A percentile compares a stretch with the other conserved stretches of the same genome.
phyloP scores from a whole-genome alignment of 2,329 filamentous ascomycete genomes.

The Tolypocladium tundrense region DNA sequence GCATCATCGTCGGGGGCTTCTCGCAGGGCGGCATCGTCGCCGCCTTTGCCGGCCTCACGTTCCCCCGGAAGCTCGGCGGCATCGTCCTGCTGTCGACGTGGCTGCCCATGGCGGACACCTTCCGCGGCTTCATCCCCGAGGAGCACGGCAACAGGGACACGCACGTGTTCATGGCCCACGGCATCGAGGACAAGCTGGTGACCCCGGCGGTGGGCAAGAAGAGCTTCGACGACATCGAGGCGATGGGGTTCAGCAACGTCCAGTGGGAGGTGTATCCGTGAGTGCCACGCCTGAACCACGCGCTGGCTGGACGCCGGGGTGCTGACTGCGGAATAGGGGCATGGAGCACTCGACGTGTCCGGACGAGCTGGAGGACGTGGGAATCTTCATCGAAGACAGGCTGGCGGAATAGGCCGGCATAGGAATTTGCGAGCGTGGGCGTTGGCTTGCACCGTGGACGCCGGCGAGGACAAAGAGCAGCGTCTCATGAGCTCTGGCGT shows the following conservation, averaged over 20 bases:
- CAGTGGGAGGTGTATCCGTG: conserved; percentile 68
- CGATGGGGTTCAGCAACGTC: conserved; percentile 56
- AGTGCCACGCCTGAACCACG: conserved; percentile 15
- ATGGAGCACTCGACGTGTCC: conserved; percentile 67
- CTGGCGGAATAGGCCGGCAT: neutral
- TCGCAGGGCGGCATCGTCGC: conserved; percentile 75
- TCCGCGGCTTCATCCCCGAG: conserved; percentile 24
- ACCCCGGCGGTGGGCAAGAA: conserved; percentile 52
- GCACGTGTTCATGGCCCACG: conserved; percentile 76
- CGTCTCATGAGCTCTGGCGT: neutral
- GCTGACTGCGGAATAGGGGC: conserved; percentile 31
- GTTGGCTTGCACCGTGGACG: neutral
- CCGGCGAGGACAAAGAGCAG: neutral
- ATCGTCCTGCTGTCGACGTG: conserved; percentile 77
- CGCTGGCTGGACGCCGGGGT: neutral
- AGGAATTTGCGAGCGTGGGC: neutral
- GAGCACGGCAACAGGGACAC: conserved; percentile 44
- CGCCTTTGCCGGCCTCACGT: conserved; percentile 64
- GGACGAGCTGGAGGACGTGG: conserved; percentile 74
- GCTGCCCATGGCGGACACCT: conserved; percentile 46
- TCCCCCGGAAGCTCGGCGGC: conserved; percentile 56
- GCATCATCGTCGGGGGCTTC: conserved; percentile 73
- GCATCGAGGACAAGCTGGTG: conserved; percentile 61
- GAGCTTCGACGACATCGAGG: conserved; percentile 54
- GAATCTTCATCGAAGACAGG: conserved; percentile 29